Evolutionary conservation across 148 eudicot genomes (phyloP), one percentile per base, ranked within the genome.

Genomic region (Rhododendron ferrugineum): DNA sequence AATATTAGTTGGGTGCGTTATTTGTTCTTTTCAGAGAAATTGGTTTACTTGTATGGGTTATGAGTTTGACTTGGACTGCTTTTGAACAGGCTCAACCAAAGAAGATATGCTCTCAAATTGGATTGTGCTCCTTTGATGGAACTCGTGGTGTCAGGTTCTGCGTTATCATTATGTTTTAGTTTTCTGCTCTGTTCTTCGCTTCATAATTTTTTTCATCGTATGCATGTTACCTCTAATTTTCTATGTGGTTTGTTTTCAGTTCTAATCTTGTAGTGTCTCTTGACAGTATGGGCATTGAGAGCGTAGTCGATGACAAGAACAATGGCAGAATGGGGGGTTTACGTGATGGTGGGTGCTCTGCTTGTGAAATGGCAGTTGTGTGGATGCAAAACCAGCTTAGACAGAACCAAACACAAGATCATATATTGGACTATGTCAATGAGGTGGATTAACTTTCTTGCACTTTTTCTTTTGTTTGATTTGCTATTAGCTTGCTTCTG

Each of bases 361-460:
- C 94, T 56, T 97, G 99, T 88, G 99, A 97, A 91, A 97, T 97
- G 98, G 87, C 96, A 28, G 96, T 95, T 62, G 94, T 93, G 66
- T 97, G 99, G 99, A 92, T 95, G 93, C 92, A 92, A 74, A 93
- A 85, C 85, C 98, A 97, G 85, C 92, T 97, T 46, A 88, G 73
- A 62, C 92, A 91, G 82, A 97, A 95, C 85, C 89, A 90, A 87
- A 95, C 99, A 72, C 86, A 94, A 88, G 96, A 94, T 9, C 90
- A 68, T 30, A 91, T 95, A 64, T 68, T 97, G 85, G 89, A 83
- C 75, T 95, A 97, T 82, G 96, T 85, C 32, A 85, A 92, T 80
- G 90, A 94, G 94, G 98, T 96, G 79, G 40, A 18, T 9, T n/a
- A 7, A 14, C 2, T 16, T 8, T 22, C 14, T 36, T 6, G 22